Base-by-base conservation (phyloP, 1,139 yeast genomes). In the Kurtzmaniella quercitrusa region DNA sequence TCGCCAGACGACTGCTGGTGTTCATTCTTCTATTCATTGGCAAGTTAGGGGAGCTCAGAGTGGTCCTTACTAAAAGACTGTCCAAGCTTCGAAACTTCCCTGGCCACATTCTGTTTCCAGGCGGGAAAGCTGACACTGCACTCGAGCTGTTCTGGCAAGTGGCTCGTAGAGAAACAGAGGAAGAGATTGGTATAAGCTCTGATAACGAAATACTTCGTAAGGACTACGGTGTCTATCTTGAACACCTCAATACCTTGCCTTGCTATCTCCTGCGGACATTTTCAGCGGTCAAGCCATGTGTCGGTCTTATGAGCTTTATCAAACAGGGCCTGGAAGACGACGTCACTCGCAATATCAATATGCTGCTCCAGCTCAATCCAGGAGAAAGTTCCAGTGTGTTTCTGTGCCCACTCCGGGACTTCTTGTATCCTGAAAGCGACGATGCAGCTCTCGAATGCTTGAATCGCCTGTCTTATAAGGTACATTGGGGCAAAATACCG, bases 41-140 rank as follows among this genome's bases (percentile, higher is more conserved):
- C 1, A 70, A 70, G 24, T 65, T 72, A 45, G 95, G 95, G 2
- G 95, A 88, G 54, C 62, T 89, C 23, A 62, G 93, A 42, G 93
- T 89, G 37, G 70, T 90, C 5, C 64, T 90, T 45, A 89, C 96
- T 2, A 83, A 84, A 55, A 65, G 96, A 49, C 82, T 95, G 11
- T 72, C 86, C 41, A 71, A 75, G 42, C 66, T 90, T 53, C 70
- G 82, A 39, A 78, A 77, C 44, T 90, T 88, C 62, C 85, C 95
- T 0, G 96, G 96, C 6, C 96, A 90, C 58, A 85, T 88, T 12
- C 85, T 95, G 3, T 68, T 90, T 17, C 96, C 97, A 2, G 96
- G 96, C 3, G 97, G 96, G 3, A 82, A 82, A 56, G 86, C 93
- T 6, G 96, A 89, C 58, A 60, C 55, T 39, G 79, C 73, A 0